phyloP scores from a whole-genome alignment of 768 basidiomycete species.

The Boletellus ananas region DNA sequence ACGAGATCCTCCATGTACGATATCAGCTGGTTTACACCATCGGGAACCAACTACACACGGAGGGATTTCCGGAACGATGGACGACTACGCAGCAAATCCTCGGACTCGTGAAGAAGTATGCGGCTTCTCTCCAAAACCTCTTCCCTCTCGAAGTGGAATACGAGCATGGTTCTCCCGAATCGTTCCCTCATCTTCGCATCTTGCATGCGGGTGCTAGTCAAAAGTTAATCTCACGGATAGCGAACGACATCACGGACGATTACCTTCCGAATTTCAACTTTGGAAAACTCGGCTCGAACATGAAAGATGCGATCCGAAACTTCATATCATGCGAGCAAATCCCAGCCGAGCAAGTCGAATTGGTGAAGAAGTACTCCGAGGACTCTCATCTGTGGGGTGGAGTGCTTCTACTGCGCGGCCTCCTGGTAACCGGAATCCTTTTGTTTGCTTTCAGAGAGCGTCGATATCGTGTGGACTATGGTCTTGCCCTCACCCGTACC shows the following conservation, averaged over 20 bases:
- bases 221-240: constrained; percentile 3
- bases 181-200: constrained; percentile 10
- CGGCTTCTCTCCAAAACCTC: neutral
- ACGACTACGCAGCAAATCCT: constrained; percentile 37
- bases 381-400: constrained; percentile 6
- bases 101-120: constrained; percentile 20
- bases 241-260: constrained; percentile 4
- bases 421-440: constrained; percentile 20
- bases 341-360: neutral
- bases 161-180: neutral
- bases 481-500: constrained; percentile 5
- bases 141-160: constrained; percentile 8
- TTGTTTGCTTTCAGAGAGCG: constrained; percentile 19
- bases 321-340: constrained; percentile 8
- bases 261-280: constrained; percentile 8
- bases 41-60: constrained; percentile 34
- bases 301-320: neutral
- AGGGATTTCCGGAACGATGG: constrained; percentile 44
- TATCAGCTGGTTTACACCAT: constrained; percentile 49
- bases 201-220: constrained; percentile 4
- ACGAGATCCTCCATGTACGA: constrained; percentile 40
- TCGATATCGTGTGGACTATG: constrained; percentile 28
- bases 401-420: constrained; percentile 22
- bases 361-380: neutral
- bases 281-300: neutral